Evolutionary conservation across 768 basidiomycete species (phyloP), one percentile per base, ranked within the genome.

Genomic region (Cystofilobasidium ferigula): DNA sequence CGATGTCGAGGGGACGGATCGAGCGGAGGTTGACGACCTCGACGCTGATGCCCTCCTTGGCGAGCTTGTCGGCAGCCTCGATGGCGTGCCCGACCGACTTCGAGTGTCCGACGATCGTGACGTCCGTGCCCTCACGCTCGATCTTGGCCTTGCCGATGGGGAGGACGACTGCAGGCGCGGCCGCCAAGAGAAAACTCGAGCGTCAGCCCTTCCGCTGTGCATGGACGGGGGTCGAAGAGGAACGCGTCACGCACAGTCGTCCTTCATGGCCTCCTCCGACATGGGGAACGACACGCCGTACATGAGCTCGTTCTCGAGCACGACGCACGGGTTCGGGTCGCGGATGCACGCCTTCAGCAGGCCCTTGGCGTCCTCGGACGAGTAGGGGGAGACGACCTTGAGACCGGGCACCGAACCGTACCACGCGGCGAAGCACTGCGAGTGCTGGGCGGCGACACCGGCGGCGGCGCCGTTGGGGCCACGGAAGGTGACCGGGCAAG

Each of bases 261-360:
- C 89, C 61, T 89, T 91, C 85, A 95, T 85, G 72, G 91, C 93
- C 73, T 93, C 93, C 69, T 85, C 76, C 32, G 91, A 90, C 86
- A 98, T 86, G 58, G 93, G 92, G 86, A 98, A 99, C 40, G 87
- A 83, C 70, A 92, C 85, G 78, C 95, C 95, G 79, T 99, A 99
- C 76, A 99, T 78, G 84, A 99, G 91, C 78, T 99, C 95, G 79
- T 99, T 99, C 77, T 99, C 95, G 61, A 99, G 87, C 83, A 99
- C 92, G 71, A 97, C 92, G 71, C 97, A 88, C 18, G 92, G 92
- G 80, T 94, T 98, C 62, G 93, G 93, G 77, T 99, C 95, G 43
- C 95, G 89, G 74, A 99, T 98, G 45, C 95, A 95, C 69, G 91
- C 78, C 84, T 98, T 99, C 70, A 99, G 82, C 66, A 99, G 82